These are phyloP conservation scores for Multifurca ochricompacta DNA, from an alignment of 768 basidiomycete genomes.

Conservation along the genomic window DNA sequence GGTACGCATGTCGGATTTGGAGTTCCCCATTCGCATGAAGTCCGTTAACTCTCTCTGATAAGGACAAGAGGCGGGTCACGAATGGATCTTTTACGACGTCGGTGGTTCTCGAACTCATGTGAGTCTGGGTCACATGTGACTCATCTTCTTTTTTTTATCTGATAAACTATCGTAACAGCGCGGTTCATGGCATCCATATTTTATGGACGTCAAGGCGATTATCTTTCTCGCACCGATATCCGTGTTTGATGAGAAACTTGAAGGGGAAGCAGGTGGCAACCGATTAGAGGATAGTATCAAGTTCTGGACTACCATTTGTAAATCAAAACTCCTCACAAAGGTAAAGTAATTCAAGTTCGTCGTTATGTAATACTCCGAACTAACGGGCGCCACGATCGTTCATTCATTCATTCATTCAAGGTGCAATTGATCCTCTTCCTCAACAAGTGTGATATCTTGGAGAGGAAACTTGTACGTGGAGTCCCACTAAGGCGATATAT, in stretches of 20 bases:
- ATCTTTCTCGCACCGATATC: constrained; percentile 79
- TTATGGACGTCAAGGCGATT: constrained; percentile 76
- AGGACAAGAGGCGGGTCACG: constrained; percentile 32
- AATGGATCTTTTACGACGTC: constrained; percentile 79
- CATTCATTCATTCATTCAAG: neutral
- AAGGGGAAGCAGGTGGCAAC: constrained; percentile 63
- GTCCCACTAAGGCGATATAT: constrained; percentile 49
- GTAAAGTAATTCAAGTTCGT: too few species aligned
- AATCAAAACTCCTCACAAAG: constrained; percentile 12
- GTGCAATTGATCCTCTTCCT: constrained; percentile 33
- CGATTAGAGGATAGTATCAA: constrained; percentile 28
- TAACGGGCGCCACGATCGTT: too few species aligned
- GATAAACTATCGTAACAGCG: neutral
- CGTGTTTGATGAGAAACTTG: constrained; percentile 73
- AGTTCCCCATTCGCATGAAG: neutral
- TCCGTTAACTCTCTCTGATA: neutral
- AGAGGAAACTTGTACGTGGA: constrained; percentile 55
- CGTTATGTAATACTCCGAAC: too few species aligned
- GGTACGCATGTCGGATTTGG: constrained; percentile 34
- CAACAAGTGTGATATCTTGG: constrained; percentile 56
- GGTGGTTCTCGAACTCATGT: constrained; percentile 52
- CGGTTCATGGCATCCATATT: constrained; percentile 63
- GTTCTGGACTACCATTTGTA: constrained; percentile 12
- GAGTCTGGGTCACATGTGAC: constrained; percentile 29
- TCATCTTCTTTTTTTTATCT: neutral